These are phyloP conservation scores for Xylariaceae sp. DNA, from an alignment of 2,329 filamentous ascomycete species.

Conservation along the genomic window DNA sequence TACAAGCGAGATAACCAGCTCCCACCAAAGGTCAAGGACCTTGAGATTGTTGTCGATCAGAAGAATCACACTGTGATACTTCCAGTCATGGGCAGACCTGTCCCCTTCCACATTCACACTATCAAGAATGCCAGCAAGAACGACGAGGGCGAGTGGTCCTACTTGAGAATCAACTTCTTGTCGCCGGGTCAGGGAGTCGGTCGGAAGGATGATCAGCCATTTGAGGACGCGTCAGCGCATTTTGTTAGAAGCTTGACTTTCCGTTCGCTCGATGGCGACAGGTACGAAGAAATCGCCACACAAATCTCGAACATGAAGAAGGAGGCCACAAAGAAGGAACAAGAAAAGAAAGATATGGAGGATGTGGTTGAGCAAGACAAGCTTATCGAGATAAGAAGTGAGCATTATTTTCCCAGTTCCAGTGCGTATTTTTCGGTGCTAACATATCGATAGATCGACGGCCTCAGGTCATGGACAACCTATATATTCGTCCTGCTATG, in stretches of 20 bases:
- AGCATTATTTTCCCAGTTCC: constrained; percentile 32
- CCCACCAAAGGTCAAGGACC: constrained; percentile 72
- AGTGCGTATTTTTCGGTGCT: constrained; percentile 30
- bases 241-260: constrained; percentile 96
- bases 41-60: constrained; percentile 83
- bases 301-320: constrained; percentile 97
- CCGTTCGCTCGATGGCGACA: constrained; percentile 79
- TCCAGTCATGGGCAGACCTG: constrained; percentile 93
- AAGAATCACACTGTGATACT: constrained; percentile 89
- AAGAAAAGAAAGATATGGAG: constrained; percentile 99
- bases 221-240: constrained; percentile 92
- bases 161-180: constrained; percentile 92
- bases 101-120: constrained; percentile 94
- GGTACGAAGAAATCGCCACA: constrained; percentile 84
- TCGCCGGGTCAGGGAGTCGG: constrained; percentile 96
- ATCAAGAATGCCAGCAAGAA: constrained; percentile 99
- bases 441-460: constrained; percentile 66
- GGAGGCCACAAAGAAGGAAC: constrained; percentile 83
- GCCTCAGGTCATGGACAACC: constrained; percentile 83
- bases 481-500: constrained; percentile 91
- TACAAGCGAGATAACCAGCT: constrained; percentile 98
- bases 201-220: constrained; percentile 93
- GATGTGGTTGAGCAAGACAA: constrained; percentile 99
- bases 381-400: constrained; percentile 87
- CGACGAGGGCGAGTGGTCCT: constrained; percentile 90